A percentile compares a stretch with the other conserved stretches of the same genome.
Conservation (phyloP, 345 rosid species). For the Diplotaxis tenuifolia region DNA sequence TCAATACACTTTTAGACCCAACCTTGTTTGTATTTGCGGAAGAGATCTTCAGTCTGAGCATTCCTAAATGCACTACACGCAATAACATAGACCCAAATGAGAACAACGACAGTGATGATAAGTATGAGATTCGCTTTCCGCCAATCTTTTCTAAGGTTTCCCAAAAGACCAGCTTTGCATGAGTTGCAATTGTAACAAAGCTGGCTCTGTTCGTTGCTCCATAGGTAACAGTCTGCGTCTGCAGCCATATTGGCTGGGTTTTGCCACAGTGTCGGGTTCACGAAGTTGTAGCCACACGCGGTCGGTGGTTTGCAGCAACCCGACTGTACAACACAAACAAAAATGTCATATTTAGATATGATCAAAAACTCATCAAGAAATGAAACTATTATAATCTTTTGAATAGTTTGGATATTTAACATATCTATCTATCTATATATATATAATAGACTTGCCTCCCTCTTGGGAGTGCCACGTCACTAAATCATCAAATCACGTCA, state of each 20-base stretch:
- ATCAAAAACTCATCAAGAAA: not conserved
- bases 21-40: conserved; percentile 63
- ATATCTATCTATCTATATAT: no score
- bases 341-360: not conserved
- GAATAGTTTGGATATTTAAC: not conserved
- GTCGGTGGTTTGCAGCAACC: conserved; percentile 97
- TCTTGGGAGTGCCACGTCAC: no score
- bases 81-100: conserved; percentile 75
- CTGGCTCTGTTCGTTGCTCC: conserved; percentile 81
- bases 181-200: conserved; percentile 85
- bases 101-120: conserved; percentile 65
- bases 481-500: no score
- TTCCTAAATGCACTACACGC: conserved; percentile 89
- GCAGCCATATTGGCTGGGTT: conserved; percentile 68
- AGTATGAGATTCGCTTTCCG: conserved; percentile 75
- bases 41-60: conserved; percentile 82
- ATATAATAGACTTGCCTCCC: no score
- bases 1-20: conserved; percentile 40
- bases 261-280: conserved; percentile 78
- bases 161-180: conserved; percentile 84
- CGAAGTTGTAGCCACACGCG: conserved; percentile 70
- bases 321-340: conserved; percentile 43
- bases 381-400: not conserved
- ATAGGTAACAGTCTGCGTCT: conserved; percentile 74
- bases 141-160: conserved; percentile 81